Base-by-base conservation (phyloP, 306 rosid genomes). In the Pyrus betulifolia region DNA sequence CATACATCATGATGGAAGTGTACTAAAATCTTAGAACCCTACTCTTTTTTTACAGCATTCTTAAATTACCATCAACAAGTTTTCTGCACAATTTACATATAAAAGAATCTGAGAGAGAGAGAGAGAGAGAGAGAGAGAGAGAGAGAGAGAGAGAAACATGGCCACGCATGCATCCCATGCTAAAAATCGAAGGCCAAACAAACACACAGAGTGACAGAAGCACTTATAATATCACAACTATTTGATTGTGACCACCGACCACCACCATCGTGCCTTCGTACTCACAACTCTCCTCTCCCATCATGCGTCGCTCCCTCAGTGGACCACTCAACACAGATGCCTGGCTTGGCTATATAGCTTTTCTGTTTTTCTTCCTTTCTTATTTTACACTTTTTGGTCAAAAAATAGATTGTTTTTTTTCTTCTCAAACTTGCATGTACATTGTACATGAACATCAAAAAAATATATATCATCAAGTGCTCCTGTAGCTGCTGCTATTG, bases 201-300 rank as follows among this genome's bases (percentile, higher is more conserved):
- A 4, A 46, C 52, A 4, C 55, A 14, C 17, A 70, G 11, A n/a
- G 55, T 35, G 67, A 22, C 54, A 70, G 28, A 28, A 42, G 55
- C 45, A 65, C 44, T 31, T 69, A 49, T 4, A 15, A 44, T 22
- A 18, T 42, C 42, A 61, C 78, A 74, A 74, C 70, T 57, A 75
- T 74, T 62, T 80, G 88, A 80, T 76, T 67, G 82, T 65, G 85
- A 87, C 85, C 59, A 42, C 75, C 77, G 82, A 76, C 76, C 84
- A 76, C 82, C 85, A 84, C 51, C 81, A 69, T 75, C 45, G 31
- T 67, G 77, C 51, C 79, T 85, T 81, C 78, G 55, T 42, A 71
- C 72, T 45, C 71, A 72, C 44, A 19, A 63, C 77, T 70, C 72
- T 71, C 83, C 72, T 74, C 85, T 78, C 81, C 87, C 63, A 71